phyloP scores from a whole-genome alignment of 208 protist genomes.

The Crithidia expoeki region DNA sequence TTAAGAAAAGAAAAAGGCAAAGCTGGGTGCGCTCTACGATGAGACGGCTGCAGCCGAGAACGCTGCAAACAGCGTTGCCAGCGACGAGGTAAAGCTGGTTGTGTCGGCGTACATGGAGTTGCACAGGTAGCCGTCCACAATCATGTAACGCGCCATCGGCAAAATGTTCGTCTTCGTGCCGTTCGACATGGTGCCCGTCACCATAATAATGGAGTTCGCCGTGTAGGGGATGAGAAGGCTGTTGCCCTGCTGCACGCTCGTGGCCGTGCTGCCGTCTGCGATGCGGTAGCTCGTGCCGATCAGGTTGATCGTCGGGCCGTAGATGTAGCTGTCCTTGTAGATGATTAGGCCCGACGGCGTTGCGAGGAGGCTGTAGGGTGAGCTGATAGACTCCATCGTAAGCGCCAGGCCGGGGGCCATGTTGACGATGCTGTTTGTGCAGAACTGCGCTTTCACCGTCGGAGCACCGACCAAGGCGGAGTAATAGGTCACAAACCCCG shows the following conservation, averaged over 20 bases:
- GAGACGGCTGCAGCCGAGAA: conserved; percentile 1
- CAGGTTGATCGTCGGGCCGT: conserved; percentile 25
- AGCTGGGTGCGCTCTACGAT: no score
- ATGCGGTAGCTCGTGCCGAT: conserved; percentile 29
- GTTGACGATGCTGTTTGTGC: conserved; percentile 20
- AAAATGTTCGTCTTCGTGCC: conserved; percentile 13
- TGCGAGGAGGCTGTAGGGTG: conserved; percentile 23
- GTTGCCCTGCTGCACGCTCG: conserved; percentile 14
- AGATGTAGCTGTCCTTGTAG: conserved; percentile 29
- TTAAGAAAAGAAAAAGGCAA: background rate
- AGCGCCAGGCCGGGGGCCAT: conserved; percentile 23
- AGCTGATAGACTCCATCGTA: conserved; percentile 23
- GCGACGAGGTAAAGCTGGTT: conserved; percentile 1
- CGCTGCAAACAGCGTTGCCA: conserved; percentile 5
- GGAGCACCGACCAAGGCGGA: conserved; percentile 16
- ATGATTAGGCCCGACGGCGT: conserved; percentile 17
- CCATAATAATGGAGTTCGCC: conserved; percentile 23
- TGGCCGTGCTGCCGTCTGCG: conserved; percentile 20
- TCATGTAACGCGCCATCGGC: conserved; percentile 29
- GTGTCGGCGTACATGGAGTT: conserved; percentile 22
- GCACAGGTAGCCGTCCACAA: conserved; percentile 25
- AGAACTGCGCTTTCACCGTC: conserved; percentile 27
- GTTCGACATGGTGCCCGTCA: conserved; percentile 22
- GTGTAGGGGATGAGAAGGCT: conserved; percentile 26
- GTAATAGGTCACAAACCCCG: conserved; percentile 27